Percentiles rank a stretch among this genome's conserved stretches.
phyloP scores from a whole-genome alignment of 495 filamentous ascomycete genomes.

The Xylaria nigripes region DNA sequence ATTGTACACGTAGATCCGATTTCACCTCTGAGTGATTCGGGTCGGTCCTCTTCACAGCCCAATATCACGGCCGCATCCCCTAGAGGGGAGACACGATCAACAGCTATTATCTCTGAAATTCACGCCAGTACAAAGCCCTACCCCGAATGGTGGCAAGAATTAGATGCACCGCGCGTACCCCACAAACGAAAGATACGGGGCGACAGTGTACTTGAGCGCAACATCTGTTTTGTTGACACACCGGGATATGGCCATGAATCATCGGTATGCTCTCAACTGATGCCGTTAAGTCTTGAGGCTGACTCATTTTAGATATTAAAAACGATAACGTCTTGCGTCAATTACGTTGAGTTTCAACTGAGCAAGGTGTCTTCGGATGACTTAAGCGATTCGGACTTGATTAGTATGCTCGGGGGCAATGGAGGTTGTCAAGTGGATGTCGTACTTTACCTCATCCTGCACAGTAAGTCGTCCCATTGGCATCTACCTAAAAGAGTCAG shows the following conservation, averaged over 20 bases:
- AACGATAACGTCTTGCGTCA: conserved; percentile 54
- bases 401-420: conserved; percentile 72
- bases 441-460: conserved; percentile 67
- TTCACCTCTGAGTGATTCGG: conserved; percentile 29
- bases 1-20: conserved; percentile 93
- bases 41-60: background rate
- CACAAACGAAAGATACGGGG: conserved; percentile 70
- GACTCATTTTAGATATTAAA: conserved; percentile 42
- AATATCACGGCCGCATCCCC: conserved; percentile 17
- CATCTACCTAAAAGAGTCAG: background rate
- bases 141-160: conserved; percentile 89
- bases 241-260: conserved; percentile 58
- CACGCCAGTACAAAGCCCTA: conserved; percentile 91
- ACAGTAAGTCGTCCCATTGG: conserved; percentile 21
- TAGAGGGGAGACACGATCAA: conserved; percentile 25
- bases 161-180: conserved; percentile 64
- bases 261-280: conserved; percentile 38
- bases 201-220: conserved; percentile 80
- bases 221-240: conserved; percentile 93
- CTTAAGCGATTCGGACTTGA: conserved; percentile 62
- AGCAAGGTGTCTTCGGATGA: conserved; percentile 53
- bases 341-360: conserved; percentile 69
- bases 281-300: background rate
- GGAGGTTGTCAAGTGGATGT: conserved; percentile 87
- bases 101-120: conserved; percentile 62